Conservation (phyloP, 106 monocot genomes). For the Acorus gramineus region DNA sequence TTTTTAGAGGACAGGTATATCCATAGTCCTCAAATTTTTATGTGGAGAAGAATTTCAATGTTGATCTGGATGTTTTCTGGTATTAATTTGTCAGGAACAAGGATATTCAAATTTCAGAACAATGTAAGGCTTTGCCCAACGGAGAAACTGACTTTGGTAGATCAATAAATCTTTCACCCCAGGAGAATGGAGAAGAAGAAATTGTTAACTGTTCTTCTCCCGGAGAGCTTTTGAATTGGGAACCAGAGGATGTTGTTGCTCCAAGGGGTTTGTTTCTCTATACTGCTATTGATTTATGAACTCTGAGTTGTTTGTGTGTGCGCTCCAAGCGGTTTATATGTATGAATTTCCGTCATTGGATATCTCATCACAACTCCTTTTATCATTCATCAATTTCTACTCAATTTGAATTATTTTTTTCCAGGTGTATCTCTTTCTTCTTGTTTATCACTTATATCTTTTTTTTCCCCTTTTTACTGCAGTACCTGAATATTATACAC, state of each 20-base stretch:
- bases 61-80: not conserved
- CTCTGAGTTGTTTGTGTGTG: too few relatives aligned
- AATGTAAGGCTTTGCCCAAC: constrained; percentile 16
- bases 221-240: constrained; percentile 26
- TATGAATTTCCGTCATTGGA: too few relatives aligned
- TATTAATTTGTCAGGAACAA: constrained; percentile 6
- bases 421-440: not conserved
- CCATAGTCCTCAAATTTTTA: not conserved
- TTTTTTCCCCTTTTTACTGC: constrained; percentile 6
- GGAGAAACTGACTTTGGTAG: constrained; percentile 16
- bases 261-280: constrained; percentile 44
- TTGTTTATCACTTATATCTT: not conserved
- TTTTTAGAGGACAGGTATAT: constrained; percentile 42
- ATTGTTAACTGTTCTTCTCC: constrained; percentile 10
- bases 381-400: too few relatives aligned
- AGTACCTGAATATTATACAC: constrained; percentile 68
- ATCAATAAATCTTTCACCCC: constrained; percentile 8
- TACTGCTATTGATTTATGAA: too few relatives aligned
- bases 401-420: not conserved
- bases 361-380: too few relatives aligned
- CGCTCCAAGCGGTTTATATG: too few relatives aligned
- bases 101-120: constrained; percentile 12
- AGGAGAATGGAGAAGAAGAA: constrained; percentile 38
- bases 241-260: constrained; percentile 68
- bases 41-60: not conserved